Base-by-base conservation (phyloP, 345 rosid species). In the Hevea brasiliensis region DNA sequence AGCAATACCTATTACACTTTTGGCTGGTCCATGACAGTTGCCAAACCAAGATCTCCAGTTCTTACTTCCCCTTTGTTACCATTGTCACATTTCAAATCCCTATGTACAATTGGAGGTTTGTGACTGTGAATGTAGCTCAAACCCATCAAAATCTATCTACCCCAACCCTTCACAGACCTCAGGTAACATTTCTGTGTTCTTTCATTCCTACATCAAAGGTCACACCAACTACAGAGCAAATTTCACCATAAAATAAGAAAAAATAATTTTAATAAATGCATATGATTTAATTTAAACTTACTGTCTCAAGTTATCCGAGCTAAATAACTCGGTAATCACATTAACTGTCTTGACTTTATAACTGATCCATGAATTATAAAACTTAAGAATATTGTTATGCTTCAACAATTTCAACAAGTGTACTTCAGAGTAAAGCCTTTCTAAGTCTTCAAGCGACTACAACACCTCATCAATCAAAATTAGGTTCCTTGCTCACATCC, bases 401-500 rank as follows among this genome's bases (percentile, higher is more conserved):
- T 76, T 76, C 32, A 76, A 32, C 15, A 75, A 63, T 44, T 71
- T 76, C 71, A 76, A n/a, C 41, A 76, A 71, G 65, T 71, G 79
- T 45, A 76, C 71, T 58, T 76, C 79, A 32, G 75, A 76, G 51
- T 76, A 76, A 24, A 76, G 74, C 60, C 74, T 76, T 40, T 76
- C 79, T 40, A 76, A 64, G 59, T 76, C 74, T 42, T 71, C 79
- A 9, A 71, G 79, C 35, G 75, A 62, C 61, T 76, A 75, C 37
- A 76, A 47, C 15, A 71, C 74, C 54, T 76, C 79, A 12, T 76
- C 65, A 21, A 76, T 63, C 40, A 57, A 53, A 64, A 76, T 64
- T 64, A 65, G 79, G 79, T 76, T 76, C 79, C 75, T 70, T 18
- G 79, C 79, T 76, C 79, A 41, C 70, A 51, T 15, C 79, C 79